phyloP scores from a whole-genome alignment of 2,329 filamentous ascomycete genomes.

The Penicillium brevicompactum region DNA sequence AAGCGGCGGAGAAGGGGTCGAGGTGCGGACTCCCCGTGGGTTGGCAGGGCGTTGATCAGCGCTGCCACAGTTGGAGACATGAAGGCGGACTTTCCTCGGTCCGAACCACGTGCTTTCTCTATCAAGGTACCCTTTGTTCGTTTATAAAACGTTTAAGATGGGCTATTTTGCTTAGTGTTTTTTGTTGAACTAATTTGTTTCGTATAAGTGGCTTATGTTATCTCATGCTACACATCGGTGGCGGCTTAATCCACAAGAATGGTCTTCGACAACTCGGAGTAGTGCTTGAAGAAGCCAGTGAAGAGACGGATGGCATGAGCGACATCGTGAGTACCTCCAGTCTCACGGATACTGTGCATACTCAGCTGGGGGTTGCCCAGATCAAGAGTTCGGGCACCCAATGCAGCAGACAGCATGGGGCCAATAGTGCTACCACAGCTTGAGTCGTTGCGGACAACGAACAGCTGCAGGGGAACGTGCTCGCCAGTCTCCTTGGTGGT shows the following conservation, averaged over 20 bases:
- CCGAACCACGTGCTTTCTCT: constrained; percentile 21
- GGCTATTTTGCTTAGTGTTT: not conserved
- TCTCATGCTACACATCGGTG: not conserved
- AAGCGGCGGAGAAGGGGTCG: constrained; percentile 5
- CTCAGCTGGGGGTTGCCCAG: constrained; percentile 90
- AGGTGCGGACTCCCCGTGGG: constrained; percentile 10
- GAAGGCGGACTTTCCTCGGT: constrained; percentile 20
- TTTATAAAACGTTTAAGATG: not conserved
- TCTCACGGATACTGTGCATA: constrained; percentile 97
- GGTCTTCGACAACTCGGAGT: constrained; percentile 77
- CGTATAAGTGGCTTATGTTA: not conserved
- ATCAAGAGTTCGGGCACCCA: constrained; percentile 88
- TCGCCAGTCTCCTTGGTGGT: constrained; percentile 56
- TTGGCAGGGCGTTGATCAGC: not conserved
- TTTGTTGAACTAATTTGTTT: not conserved
- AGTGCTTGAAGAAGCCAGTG: constrained; percentile 81
- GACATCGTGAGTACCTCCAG: constrained; percentile 83
- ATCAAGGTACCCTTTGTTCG: not conserved
- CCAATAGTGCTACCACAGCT: constrained; percentile 95
- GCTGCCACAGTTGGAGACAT: not conserved
- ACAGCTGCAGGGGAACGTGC: constrained; percentile 86
- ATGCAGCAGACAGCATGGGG: constrained; percentile 85
- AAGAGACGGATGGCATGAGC: constrained; percentile 85
- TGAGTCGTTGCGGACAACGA: constrained; percentile 94
- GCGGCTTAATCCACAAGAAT: constrained; percentile 73